These are phyloP conservation scores for Tetrahymena malaccensis DNA, from an alignment of 73 alveolate species.

Conservation along the genomic window DNA sequence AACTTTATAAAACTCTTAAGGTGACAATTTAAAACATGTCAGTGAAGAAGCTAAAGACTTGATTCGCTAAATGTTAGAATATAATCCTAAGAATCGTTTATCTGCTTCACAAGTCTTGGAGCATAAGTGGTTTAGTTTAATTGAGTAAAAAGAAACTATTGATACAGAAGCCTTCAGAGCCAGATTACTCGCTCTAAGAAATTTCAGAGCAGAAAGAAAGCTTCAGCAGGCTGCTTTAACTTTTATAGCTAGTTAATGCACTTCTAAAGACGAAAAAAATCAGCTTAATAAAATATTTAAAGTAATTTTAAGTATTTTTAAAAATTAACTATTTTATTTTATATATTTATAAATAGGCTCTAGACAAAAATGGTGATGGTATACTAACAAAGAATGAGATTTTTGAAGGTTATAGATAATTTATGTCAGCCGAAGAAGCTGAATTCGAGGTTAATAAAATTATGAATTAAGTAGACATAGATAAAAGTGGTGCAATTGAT, in stretches of 20 bases:
- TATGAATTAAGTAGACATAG: conserved; percentile 52
- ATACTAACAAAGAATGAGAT: conserved; percentile 55
- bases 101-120: conserved; percentile 29
- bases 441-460: conserved; percentile 48
- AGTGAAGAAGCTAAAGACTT: conserved; percentile 26
- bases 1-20: neutral
- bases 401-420: conserved; percentile 49
- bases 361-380: conserved; percentile 64
- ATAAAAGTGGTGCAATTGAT: conserved; percentile 61
- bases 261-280: conserved; percentile 36
- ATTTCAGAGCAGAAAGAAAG: conserved; percentile 38
- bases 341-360: neutral
- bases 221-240: conserved; percentile 27
- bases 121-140: conserved; percentile 10
- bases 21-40: conserved; percentile 9
- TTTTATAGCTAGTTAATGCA: conserved; percentile 25
- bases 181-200: conserved; percentile 10
- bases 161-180: conserved; percentile 15
- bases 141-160: conserved; percentile 5
- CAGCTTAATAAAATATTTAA: neutral
- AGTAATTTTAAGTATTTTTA: neutral
- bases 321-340: neutral
- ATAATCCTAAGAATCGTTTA: conserved; percentile 12
- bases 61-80: conserved; percentile 11
- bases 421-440: conserved; percentile 52